Percentiles rank a stretch among this genome's conserved stretches.
Conservation (phyloP, 768 basidiomycete species). For the Thelephora aurantiotincta region DNA sequence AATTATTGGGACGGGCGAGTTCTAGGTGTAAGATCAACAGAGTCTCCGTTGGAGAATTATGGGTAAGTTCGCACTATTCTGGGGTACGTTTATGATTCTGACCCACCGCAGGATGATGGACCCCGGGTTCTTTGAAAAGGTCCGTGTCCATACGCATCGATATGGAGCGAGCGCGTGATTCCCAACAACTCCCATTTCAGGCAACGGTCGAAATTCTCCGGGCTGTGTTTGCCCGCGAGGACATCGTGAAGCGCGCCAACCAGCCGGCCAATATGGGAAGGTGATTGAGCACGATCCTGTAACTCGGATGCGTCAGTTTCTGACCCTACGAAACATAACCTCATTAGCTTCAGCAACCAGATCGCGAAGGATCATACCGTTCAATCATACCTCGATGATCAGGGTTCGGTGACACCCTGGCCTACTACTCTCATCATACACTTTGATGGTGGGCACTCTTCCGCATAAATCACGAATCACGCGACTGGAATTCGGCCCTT, state of each 20-base stretch:
- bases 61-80: neutral
- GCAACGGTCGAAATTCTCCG: constrained; percentile 5
- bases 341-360: neutral
- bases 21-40: neutral
- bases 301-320: neutral
- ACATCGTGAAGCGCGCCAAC: constrained; percentile 4
- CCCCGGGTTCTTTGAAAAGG: constrained; percentile 3
- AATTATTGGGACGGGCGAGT: neutral
- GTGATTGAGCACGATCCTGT: constrained; percentile 1
- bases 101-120: neutral
- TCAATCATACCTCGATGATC: constrained; percentile 3
- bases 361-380: neutral
- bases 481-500: neutral
- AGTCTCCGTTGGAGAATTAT: neutral
- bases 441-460: constrained; percentile 1
- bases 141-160: neutral
- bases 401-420: constrained; percentile 8
- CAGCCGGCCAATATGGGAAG: constrained; percentile 6
- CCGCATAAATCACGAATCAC: neutral
- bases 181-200: neutral
- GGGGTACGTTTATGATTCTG: neutral
- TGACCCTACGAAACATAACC: neutral
- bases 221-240: constrained; percentile 1
- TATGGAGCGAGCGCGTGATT: too few species aligned
- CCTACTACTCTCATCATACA: constrained; percentile 7